These are phyloP conservation scores for Cymbidium sinense DNA, from an alignment of 106 monocot genomes.

Conservation along the genomic window DNA sequence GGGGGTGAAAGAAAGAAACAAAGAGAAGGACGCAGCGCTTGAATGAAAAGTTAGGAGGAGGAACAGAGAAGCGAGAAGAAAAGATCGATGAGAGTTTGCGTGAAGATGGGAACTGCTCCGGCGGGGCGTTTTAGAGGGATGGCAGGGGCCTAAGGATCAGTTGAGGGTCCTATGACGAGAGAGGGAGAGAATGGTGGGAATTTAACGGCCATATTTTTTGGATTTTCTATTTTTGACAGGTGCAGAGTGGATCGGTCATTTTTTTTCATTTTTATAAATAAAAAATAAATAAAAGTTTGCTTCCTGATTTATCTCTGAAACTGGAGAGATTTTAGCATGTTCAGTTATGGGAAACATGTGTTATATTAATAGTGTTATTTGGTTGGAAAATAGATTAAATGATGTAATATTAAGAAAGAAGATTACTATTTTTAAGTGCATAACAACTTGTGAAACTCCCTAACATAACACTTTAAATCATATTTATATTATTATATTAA, in stretches of 20 bases:
- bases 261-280: too few relatives aligned
- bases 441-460: too few relatives aligned
- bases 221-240: background rate
- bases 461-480: too few relatives aligned
- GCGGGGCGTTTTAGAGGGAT: background rate
- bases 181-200: background rate
- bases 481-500: too few relatives aligned
- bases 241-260: background rate
- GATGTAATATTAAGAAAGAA: too few relatives aligned
- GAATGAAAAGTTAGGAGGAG: background rate
- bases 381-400: too few relatives aligned
- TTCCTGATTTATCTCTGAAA: too few relatives aligned
- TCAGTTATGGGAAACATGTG: too few relatives aligned
- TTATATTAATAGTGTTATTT: too few relatives aligned
- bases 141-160: background rate
- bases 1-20: background rate
- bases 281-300: too few relatives aligned
- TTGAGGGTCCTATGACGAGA: background rate
- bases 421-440: too few relatives aligned
- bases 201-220: background rate
- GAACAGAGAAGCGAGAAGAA: background rate
- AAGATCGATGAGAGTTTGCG: background rate
- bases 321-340: too few relatives aligned
- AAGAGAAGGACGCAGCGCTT: slow-evolving; percentile 1
- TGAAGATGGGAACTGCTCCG: background rate